Conservation (phyloP, 345 rosid genomes). For the Rhodamnia rubescens region DNA sequence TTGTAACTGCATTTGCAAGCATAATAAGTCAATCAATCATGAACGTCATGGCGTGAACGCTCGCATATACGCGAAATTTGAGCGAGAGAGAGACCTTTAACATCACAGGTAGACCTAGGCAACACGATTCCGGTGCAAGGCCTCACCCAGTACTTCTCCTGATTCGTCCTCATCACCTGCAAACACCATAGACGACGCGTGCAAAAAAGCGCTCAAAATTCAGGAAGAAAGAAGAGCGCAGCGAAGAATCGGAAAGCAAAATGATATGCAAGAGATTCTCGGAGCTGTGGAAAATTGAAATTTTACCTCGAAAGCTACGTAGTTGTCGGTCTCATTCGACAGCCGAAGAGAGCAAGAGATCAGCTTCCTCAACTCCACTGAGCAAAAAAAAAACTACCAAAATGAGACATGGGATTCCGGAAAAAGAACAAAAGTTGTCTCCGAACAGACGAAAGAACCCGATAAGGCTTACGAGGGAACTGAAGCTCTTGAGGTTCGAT, state of each 20-base stretch:
- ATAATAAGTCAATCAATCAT: neutral
- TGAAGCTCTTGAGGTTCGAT: constrained; percentile 74
- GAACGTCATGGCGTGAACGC: neutral
- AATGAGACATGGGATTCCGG: constrained; percentile 1
- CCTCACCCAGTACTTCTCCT: constrained; percentile 78
- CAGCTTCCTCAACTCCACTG: constrained; percentile 78
- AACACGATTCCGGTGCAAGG: constrained; percentile 76
- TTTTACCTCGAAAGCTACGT: constrained; percentile 75
- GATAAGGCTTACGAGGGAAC: constrained; percentile 46
- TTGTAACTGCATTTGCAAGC: constrained; percentile 41
- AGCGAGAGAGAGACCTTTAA: constrained; percentile 28
- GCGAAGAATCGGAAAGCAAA: neutral
- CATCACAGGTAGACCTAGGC: constrained; percentile 70
- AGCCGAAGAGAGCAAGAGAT: constrained; percentile 65
- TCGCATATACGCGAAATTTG: neutral
- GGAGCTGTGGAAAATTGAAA: neutral
- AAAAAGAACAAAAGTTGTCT: neutral
- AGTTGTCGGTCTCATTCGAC: constrained; percentile 49
- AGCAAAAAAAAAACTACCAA: constrained; percentile 7
- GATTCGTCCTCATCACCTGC: constrained; percentile 83
- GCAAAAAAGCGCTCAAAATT: neutral
- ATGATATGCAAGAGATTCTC: neutral
- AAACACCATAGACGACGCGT: neutral
- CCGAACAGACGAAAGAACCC: neutral
- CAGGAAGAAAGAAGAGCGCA: neutral